A percentile compares a stretch with the other conserved stretches of the same genome.
phyloP scores from a whole-genome alignment of 768 basidiomycete species.

The Boletus rubroflammeus region DNA sequence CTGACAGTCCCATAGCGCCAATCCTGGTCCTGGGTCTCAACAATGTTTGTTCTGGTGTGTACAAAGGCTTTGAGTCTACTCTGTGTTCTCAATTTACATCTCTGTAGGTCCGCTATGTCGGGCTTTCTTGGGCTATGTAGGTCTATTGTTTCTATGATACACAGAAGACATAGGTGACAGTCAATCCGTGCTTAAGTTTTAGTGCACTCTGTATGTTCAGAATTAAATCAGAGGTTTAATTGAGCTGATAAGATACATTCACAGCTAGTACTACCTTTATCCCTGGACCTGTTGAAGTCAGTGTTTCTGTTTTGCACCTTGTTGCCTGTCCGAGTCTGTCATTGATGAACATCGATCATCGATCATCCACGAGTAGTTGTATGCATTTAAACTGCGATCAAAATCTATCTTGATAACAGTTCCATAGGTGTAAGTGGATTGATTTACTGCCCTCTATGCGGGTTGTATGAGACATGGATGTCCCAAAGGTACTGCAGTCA shows the following conservation, averaged over 20 bases:
- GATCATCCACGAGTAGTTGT: background rate
- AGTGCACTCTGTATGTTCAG: background rate
- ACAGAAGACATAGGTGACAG: background rate
- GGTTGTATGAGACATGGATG: background rate
- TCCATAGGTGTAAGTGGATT: slow-evolving; percentile 1
- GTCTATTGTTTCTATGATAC: too few relatives aligned
- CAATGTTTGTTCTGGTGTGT: slow-evolving; percentile 1
- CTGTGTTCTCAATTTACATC: too few relatives aligned
- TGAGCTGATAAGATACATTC: background rate
- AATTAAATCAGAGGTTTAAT: background rate
- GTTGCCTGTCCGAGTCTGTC: too few relatives aligned
- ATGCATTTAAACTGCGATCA: background rate
- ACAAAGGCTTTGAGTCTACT: background rate
- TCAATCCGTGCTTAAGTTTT: background rate
- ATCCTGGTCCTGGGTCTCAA: slow-evolving; percentile 2
- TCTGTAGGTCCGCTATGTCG: too few relatives aligned
- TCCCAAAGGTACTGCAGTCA: background rate
- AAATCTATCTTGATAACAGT: background rate
- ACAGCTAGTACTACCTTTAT: background rate
- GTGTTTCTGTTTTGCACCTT: background rate
- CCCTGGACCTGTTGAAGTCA: background rate
- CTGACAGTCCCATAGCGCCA: background rate
- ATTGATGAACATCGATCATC: too few relatives aligned
- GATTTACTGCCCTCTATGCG: too few relatives aligned
- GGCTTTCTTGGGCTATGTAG: too few relatives aligned